Evolutionary conservation across 2,329 filamentous ascomycete species (phyloP).

Genomic region (Colletotrichum sp.): DNA sequence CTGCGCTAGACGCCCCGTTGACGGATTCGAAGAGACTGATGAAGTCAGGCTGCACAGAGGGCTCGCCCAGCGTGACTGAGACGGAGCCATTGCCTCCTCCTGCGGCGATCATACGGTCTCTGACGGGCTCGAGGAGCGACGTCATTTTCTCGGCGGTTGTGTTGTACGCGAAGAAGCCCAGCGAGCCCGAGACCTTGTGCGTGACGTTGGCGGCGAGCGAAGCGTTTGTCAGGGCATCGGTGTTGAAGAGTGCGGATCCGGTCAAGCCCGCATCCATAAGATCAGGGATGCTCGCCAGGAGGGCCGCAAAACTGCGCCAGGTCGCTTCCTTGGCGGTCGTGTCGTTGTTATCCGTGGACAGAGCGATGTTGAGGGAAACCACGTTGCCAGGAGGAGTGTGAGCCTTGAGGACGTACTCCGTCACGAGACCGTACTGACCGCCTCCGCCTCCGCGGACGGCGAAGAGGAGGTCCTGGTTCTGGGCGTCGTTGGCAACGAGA

Average conservation of each 20-base stretch:
- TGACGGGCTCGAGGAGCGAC: background rate
- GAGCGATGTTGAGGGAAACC: background rate
- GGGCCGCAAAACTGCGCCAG: background rate
- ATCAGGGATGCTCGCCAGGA: background rate
- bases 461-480: conserved; percentile 62
- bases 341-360: background rate
- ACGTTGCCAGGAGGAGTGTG: conserved; percentile 1
- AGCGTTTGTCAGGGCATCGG: background rate
- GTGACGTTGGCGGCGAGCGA: background rate
- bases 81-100: background rate
- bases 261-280: conserved; percentile 5
- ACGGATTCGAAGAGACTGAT: conserved; percentile 4
- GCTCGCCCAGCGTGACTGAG: background rate
- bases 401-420: conserved; percentile 22
- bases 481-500: conserved; percentile 45
- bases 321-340: background rate
- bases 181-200: background rate
- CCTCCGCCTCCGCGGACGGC: conserved; percentile 59
- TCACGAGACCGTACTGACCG: conserved; percentile 57
- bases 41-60: background rate
- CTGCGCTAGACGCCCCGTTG: background rate
- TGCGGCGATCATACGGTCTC: background rate
- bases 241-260: background rate
- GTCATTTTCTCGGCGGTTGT: background rate
- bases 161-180: conserved; percentile 6